Base-by-base conservation (phyloP, 352 stramenopile genomes). In the Globisporangium sylvaticum region DNA sequence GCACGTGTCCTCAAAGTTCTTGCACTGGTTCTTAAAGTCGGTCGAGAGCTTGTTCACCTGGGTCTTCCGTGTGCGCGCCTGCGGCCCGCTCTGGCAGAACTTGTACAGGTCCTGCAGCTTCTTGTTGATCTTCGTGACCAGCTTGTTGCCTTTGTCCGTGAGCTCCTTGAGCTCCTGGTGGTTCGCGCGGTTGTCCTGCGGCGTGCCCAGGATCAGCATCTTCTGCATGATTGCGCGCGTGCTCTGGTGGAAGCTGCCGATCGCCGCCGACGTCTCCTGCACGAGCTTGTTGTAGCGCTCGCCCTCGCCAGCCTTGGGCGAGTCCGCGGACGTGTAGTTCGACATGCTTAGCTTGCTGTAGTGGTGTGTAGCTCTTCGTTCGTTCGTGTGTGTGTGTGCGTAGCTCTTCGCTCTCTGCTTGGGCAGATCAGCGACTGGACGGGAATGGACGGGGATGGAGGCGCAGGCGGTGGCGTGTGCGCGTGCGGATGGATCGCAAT, bases 21-120 rank as follows among this genome's bases (percentile, higher is more conserved):
- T 77, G 48, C 78, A 71, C 64, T 90, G 79, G 59, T 81, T 84
- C 71, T 88, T 87, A 63, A 87, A 90, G 69, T 90, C 81, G 8
- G 67, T 62, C 18, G 78, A 78, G 34, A 90, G 64, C 56, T 88
- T 88, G 46, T 76, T 76, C 57, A 90, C 70, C 64, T 87, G 74
- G 48, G 78, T 86, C 53, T 76, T 77, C 25, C 78, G 79, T 46
- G 76, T 71, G 29, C 77, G 79, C 5, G 75, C 81, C 5, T 74
- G 55, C 18, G 79, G 63, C 9, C 68, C 75, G 65, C 74, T 76
- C 34, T 64, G 61, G 39, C 39, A 70, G 22, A 64, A 68, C 58
- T 70, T 66, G n/a, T 54, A 67, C 42, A 90, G 72, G 25, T 86
- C 74, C 61, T 88, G 70, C 53, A 90, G 69, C 1, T 75, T 73